Percentiles rank a stretch among this genome's conserved stretches.
Evolutionary conservation across 2,329 filamentous ascomycete species (phyloP).

Genomic region (Niveomyces coronatus): DNA sequence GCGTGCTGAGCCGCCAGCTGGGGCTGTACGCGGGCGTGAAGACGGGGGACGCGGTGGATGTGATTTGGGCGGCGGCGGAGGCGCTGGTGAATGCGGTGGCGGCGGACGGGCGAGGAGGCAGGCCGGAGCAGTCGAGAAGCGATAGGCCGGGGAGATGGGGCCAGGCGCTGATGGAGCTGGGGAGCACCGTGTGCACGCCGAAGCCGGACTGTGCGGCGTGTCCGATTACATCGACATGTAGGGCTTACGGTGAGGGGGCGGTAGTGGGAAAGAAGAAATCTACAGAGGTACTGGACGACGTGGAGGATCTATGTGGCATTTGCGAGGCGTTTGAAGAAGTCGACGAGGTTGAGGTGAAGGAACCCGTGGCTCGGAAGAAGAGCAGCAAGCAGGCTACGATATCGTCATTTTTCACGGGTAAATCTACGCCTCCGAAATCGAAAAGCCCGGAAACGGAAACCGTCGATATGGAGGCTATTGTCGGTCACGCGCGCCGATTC

Average conservation of each 20-base stretch:
- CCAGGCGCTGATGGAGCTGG: constrained; percentile 55
- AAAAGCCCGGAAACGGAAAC: constrained; percentile 11
- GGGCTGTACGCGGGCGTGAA: constrained; percentile 48
- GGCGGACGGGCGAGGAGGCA: constrained; percentile 8
- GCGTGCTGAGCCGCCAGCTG: constrained; percentile 50
- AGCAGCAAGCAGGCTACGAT: constrained; percentile 21
- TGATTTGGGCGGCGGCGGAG: constrained; percentile 49
- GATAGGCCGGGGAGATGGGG: constrained; percentile 50
- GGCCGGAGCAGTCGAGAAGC: constrained; percentile 24
- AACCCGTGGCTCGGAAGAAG: constrained; percentile 9
- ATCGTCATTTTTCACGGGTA: constrained; percentile 27
- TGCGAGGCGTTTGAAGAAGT: constrained; percentile 31
- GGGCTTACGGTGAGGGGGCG: constrained; percentile 38
- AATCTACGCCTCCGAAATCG: constrained; percentile 4
- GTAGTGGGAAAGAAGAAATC: constrained; percentile 16
- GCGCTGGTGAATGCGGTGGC: constrained; percentile 43
- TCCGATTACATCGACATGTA: constrained; percentile 40
- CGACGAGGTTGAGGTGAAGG: constrained; percentile 5
- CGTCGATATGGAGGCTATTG: constrained; percentile 24
- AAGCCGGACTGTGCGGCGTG: constrained; percentile 45
- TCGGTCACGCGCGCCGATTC: constrained; percentile 38
- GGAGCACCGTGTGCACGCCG: constrained; percentile 51
- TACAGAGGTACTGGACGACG: constrained; percentile 24
- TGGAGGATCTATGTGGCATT: constrained; percentile 40
- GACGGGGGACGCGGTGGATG: constrained; percentile 40